Evolutionary conservation across 345 rosid genomes (phyloP).

Genomic region (Populus euphratica): DNA sequence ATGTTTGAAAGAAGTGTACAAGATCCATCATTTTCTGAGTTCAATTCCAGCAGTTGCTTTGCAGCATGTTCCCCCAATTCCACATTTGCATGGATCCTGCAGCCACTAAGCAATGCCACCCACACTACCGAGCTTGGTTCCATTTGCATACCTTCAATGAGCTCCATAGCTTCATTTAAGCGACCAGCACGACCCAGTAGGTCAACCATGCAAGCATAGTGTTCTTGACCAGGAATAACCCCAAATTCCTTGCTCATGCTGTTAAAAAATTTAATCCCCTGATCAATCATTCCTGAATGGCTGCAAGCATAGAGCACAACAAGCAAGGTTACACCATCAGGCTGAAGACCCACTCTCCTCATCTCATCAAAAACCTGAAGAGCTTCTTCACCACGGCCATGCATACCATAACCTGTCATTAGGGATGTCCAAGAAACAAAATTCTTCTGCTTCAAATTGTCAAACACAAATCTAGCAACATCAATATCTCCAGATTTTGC

Average conservation of each 20-base stretch:
- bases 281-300: constrained; percentile 78
- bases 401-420: constrained; percentile 83
- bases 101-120: constrained; percentile 72
- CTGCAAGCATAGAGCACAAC: constrained; percentile 81
- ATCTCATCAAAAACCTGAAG: constrained; percentile 54
- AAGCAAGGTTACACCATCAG: constrained; percentile 66
- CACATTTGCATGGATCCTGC: constrained; percentile 68
- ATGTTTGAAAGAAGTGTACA: constrained; percentile 75
- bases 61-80: constrained; percentile 80
- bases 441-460: constrained; percentile 52
- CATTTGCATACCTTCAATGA: constrained; percentile 68
- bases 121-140: constrained; percentile 62
- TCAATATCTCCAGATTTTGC: constrained; percentile 67
- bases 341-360: constrained; percentile 50
- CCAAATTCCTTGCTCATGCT: constrained; percentile 52
- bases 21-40: constrained; percentile 66
- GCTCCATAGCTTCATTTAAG: constrained; percentile 53
- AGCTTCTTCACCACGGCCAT: constrained; percentile 70
- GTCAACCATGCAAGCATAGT: constrained; percentile 84
- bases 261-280: constrained; percentile 60
- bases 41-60: constrained; percentile 38
- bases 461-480: constrained; percentile 55
- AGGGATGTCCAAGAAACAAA: constrained; percentile 80
- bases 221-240: constrained; percentile 57
- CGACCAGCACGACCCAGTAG: constrained; percentile 75